Conservation (phyloP, 2,329 filamentous ascomycete species). For the Sordariomycetes sp. region DNA sequence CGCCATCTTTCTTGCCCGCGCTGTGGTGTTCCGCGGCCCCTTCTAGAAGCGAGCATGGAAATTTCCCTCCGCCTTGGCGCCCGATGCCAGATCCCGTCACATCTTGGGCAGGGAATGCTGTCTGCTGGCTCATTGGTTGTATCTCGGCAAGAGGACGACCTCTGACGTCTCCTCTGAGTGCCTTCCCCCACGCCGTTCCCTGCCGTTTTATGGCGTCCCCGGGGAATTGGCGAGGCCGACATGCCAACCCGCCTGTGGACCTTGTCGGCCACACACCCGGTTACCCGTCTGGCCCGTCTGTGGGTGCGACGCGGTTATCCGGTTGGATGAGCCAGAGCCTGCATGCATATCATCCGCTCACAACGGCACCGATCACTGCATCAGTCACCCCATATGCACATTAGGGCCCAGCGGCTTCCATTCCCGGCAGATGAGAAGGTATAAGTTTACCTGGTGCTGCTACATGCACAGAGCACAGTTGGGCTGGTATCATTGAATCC, state of each 20-base stretch:
- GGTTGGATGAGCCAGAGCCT: background rate
- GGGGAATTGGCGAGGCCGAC: too few species aligned
- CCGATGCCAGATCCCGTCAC: too few species aligned
- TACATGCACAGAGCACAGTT: too few species aligned
- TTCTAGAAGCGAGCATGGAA: background rate
- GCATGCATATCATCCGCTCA: background rate
- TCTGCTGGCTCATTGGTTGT: too few species aligned
- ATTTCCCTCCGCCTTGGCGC: background rate
- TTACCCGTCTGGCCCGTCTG: background rate
- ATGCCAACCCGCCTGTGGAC: too few species aligned
- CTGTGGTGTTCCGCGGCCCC: background rate
- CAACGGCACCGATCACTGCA: background rate
- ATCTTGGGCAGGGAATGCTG: too few species aligned
- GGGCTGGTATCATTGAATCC: too few species aligned
- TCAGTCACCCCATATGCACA: background rate
- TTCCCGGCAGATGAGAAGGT: background rate
- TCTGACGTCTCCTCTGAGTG: too few species aligned
- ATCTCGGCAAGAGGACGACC: too few species aligned
- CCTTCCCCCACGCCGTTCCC: too few species aligned
- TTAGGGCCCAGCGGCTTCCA: background rate
- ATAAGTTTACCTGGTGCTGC: too few species aligned
- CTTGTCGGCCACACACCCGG: background rate
- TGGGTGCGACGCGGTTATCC: background rate
- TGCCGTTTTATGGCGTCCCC: too few species aligned
- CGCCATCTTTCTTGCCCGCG: background rate